Percentiles rank a stretch among this genome's conserved stretches.
phyloP scores from a whole-genome alignment of 2,329 filamentous ascomycete species.

The Metarhizium guizhouense region DNA sequence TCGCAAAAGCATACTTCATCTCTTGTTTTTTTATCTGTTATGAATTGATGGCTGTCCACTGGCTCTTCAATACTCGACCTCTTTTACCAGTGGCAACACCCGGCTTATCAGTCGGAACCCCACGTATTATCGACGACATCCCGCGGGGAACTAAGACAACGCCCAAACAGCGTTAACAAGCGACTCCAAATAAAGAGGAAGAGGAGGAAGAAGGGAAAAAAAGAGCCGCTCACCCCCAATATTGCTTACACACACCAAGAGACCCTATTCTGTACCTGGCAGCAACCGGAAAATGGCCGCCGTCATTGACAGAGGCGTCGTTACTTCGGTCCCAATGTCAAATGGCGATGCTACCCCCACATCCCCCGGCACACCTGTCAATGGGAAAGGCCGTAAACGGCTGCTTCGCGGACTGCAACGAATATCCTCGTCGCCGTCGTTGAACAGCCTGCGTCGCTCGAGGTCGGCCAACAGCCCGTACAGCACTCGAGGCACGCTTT shows the following conservation, averaged over 20 bases:
- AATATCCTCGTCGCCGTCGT: constrained; percentile 71
- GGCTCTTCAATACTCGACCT: neutral
- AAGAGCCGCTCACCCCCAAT: neutral
- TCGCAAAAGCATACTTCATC: neutral
- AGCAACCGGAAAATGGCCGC: neutral
- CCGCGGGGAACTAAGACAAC: neutral
- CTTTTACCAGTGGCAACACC: neutral
- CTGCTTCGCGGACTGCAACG: constrained; percentile 68
- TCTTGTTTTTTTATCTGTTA: constrained; percentile 1
- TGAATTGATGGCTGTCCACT: neutral
- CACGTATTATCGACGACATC: neutral
- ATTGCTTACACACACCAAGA: neutral
- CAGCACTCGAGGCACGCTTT: constrained; percentile 41
- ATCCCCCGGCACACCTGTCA: constrained; percentile 26
- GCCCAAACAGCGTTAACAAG: neutral
- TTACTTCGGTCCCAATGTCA: constrained; percentile 17
- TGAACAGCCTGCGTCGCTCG: constrained; percentile 54
- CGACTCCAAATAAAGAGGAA: neutral
- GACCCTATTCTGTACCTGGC: neutral
- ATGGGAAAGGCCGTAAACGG: constrained; percentile 59
- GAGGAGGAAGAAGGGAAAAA: neutral
- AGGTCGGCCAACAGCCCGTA: constrained; percentile 63
- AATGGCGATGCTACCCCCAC: constrained; percentile 11
- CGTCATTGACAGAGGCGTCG: constrained; percentile 8
- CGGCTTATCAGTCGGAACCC: neutral